phyloP scores from a whole-genome alignment of 306 rosid species.

The Styphnolobium japonicum region DNA sequence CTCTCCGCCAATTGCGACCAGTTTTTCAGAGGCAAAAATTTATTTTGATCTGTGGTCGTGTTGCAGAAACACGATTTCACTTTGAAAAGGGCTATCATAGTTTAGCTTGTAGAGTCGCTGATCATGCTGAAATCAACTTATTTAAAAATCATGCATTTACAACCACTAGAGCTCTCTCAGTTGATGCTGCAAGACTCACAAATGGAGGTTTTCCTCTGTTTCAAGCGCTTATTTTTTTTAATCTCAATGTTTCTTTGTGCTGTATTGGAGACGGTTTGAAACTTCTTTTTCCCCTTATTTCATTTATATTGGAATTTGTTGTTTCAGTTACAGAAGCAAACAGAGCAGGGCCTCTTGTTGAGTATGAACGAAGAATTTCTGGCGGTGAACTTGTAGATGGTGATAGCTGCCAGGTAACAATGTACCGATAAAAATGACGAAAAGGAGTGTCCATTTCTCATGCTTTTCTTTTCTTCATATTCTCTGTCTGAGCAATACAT shows the following conservation, averaged over 20 bases:
- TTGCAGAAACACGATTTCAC: slow-evolving; percentile 30
- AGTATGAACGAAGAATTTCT: slow-evolving; percentile 85
- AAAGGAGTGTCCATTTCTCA: background rate
- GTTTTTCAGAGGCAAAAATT: slow-evolving; percentile 35
- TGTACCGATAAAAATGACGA: background rate
- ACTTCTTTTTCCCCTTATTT: background rate
- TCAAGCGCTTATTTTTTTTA: background rate
- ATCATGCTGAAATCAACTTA: slow-evolving; percentile 30
- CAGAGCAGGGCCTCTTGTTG: slow-evolving; percentile 84
- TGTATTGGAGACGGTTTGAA: background rate
- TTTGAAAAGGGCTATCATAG: slow-evolving; percentile 32
- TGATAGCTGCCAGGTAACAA: slow-evolving; percentile 76
- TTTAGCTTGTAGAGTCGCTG: slow-evolving; percentile 34
- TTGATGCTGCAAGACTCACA: slow-evolving; percentile 43
- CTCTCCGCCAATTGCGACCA: slow-evolving; percentile 43
- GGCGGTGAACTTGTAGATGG: slow-evolving; percentile 84
- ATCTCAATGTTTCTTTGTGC: background rate
- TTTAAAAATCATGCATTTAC: slow-evolving; percentile 23
- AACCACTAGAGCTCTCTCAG: slow-evolving; percentile 53
- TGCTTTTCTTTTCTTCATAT: background rate
- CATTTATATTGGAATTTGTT: slow-evolving; percentile 22
- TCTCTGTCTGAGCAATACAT: background rate
- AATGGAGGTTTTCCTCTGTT: slow-evolving; percentile 53
- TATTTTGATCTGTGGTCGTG: slow-evolving; percentile 28
- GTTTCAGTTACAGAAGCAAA: slow-evolving; percentile 43